phyloP scores from a whole-genome alignment of 1,284 basidiomycete genomes.

The Ceratobasidium sp. region DNA sequence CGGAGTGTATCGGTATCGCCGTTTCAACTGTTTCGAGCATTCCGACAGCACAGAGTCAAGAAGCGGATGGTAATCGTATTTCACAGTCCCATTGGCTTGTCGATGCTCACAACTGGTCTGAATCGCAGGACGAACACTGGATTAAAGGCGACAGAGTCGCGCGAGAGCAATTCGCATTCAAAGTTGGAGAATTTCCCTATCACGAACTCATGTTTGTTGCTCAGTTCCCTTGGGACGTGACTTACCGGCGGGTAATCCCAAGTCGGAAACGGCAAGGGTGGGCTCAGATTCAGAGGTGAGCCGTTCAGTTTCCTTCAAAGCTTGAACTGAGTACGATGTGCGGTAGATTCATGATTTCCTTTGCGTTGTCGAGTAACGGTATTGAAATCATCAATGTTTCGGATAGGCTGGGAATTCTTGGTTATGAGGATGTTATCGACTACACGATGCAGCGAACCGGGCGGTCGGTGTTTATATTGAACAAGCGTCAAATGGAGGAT shows the following conservation, averaged over 20 bases:
- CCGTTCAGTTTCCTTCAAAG: too few species aligned
- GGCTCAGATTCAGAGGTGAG: conserved; percentile 7
- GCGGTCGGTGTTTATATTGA: neutral
- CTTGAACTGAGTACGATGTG: too few species aligned
- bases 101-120: neutral
- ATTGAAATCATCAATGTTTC: neutral
- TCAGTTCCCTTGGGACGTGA: neutral
- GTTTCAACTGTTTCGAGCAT: conserved; percentile 3
- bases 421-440: neutral
- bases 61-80: neutral
- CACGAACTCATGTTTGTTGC: conserved; percentile 2
- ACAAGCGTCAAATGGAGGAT: conserved; percentile 1
- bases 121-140: neutral
- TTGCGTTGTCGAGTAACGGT: neutral
- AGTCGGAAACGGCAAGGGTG: neutral
- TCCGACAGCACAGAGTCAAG: neutral
- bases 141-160: neutral
- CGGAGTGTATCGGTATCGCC: neutral
- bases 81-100: neutral
- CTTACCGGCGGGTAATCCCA: neutral
- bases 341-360: neutral
- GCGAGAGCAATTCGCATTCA: neutral
- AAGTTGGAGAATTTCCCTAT: neutral
- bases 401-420: neutral
- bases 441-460: neutral